phyloP scores from a whole-genome alignment of 257 asterid genomes.

The Nicotiana noctiflora region DNA sequence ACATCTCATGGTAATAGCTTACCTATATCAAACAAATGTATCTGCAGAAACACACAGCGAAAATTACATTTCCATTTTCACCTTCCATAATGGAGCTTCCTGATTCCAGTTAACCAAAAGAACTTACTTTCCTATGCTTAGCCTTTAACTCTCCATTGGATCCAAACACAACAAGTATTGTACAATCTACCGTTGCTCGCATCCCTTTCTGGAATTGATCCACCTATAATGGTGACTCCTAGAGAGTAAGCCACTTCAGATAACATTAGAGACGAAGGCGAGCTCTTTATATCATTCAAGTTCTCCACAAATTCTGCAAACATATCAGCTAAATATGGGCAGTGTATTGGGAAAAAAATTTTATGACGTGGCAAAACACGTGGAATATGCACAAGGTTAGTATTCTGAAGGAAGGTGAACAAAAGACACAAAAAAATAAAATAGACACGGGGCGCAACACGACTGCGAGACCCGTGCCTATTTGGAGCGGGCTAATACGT shows the following conservation, averaged over 20 bases:
- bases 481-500: no score
- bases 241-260: constrained; percentile 32
- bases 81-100: not conserved
- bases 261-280: constrained; percentile 26
- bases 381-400: no score
- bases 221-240: constrained; percentile 30
- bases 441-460: no score
- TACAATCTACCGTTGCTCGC: constrained; percentile 13
- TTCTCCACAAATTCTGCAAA: constrained; percentile 24
- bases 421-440: no score
- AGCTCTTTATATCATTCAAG: constrained; percentile 20
- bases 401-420: no score
- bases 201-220: constrained; percentile 34
- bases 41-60: constrained; percentile 13
- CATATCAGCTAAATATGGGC: constrained; percentile 26
- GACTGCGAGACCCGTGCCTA: no score
- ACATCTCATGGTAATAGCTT: constrained; percentile 19
- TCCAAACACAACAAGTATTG: constrained; percentile 36
- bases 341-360: no score
- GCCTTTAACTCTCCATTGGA: constrained; percentile 29
- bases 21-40: constrained; percentile 34
- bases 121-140: constrained; percentile 34
- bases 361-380: no score
- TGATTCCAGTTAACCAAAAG: not conserved
- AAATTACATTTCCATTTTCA: not conserved